Conservation (phyloP, 108 stramenopile species). For the Pseudonitzschia delicatissima region DNA sequence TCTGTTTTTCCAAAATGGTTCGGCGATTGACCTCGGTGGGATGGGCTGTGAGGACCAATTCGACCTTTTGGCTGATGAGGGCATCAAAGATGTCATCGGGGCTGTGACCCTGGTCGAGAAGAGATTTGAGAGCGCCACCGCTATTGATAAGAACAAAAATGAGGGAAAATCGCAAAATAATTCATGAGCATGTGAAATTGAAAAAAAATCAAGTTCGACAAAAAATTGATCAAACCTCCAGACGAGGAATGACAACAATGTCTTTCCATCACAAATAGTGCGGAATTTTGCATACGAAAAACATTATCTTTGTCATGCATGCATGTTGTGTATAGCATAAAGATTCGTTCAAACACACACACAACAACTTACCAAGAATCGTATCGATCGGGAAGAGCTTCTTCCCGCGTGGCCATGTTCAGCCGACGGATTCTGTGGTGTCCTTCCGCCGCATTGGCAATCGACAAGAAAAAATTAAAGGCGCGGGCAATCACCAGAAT, state of each 20-base stretch:
- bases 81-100: constrained; percentile 72
- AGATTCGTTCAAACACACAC: no score
- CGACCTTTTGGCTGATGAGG: constrained; percentile 78
- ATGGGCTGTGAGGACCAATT: constrained; percentile 95
- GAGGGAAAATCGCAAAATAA: no score
- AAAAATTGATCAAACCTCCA: no score
- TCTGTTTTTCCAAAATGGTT: constrained; percentile 83
- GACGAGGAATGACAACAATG: no score
- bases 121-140: constrained; percentile 59
- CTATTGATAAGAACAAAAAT: neutral
- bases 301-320: constrained; percentile 14
- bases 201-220: neutral
- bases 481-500: constrained; percentile 62
- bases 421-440: constrained; percentile 74
- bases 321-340: no score
- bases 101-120: constrained; percentile 46
- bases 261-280: no score
- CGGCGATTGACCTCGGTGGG: constrained; percentile 97
- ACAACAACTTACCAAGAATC: constrained; percentile 13
- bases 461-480: constrained; percentile 80
- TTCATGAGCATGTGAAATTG: no score
- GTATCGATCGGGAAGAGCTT: constrained; percentile 15
- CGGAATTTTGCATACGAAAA: constrained; percentile 30
- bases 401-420: constrained; percentile 16
- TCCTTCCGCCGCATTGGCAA: constrained; percentile 84